Evolutionary conservation across 805 yeast species (phyloP), one percentile per base, ranked within the genome.

Genomic region (Saccharomycodes ludwigii): DNA sequence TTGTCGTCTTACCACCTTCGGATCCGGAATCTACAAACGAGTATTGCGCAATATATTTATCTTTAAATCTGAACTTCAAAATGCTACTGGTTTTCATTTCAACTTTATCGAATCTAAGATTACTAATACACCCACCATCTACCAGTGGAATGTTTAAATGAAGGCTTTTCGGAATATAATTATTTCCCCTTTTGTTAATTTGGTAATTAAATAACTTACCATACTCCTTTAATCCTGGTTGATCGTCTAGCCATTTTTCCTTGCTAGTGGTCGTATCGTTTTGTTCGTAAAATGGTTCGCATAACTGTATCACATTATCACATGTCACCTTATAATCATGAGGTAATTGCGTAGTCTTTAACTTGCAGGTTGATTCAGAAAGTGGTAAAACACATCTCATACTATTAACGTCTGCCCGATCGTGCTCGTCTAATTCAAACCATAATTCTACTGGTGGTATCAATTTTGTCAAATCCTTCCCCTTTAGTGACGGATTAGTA

Each of bases 141-240:
- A 15, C 20, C 2, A 37, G 21, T 6, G 41, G 40, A 22, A 48
- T 19, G 9, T 39, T 36, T 17, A 44, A 25, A 6, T 24, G 25
- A 29, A 41, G 30, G 3, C 32, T 25, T 21, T 32, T 37, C 20
- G 44, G 40, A 21, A 47, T 31, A 16, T 25, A 16, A n/a, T n/a
- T n/a, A n/a, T n/a, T n/a, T n/a, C n/a, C n/a, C n/a, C n/a, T n/a
- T n/a, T n/a, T n/a, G n/a, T n/a, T n/a, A n/a, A n/a, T n/a, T 4
- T 16, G n/a, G 17, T 11, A 11, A 19, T 25, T 25, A 7, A 21
- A 18, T 5, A 42, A 28, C 14, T 34, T 41, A 22, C 35, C 37
- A 39, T 65, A 68, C 16, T 44, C 38, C 26, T 44, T 47, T n/a
- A 68, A 37, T 2, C 68, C 71, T 1, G 65, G 66, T 43, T 68